A percentile compares a stretch with the other conserved stretches of the same genome.
Evolutionary conservation across 2,329 filamentous ascomycete genomes (phyloP).

Genomic region (Aspergillus chevalieri): DNA sequence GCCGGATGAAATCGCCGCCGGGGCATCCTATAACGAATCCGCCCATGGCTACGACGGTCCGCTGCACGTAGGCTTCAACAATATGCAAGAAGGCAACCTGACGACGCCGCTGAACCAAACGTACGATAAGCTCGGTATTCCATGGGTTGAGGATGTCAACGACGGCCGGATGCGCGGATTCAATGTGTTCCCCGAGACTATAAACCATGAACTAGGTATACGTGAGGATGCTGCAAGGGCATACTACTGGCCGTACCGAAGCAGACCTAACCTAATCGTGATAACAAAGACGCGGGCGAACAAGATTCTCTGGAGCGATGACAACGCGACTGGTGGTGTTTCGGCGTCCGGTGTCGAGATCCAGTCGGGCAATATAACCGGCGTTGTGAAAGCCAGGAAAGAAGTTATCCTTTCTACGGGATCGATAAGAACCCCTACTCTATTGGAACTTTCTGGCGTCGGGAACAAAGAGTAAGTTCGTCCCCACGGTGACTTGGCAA

Average conservation of each 20-base stretch:
- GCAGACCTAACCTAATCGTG: constrained; percentile 40
- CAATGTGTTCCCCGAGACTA: constrained; percentile 37
- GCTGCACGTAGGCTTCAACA: constrained; percentile 23
- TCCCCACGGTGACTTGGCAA: background rate
- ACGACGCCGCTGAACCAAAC: constrained; percentile 32
- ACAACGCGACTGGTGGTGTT: constrained; percentile 8
- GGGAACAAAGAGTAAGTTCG: constrained; percentile 32
- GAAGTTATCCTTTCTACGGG: constrained; percentile 61
- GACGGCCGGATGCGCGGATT: constrained; percentile 40
- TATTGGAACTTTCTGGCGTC: constrained; percentile 58
- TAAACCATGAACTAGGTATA: constrained; percentile 32
- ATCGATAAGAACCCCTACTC: constrained; percentile 49
- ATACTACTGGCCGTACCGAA: constrained; percentile 42
- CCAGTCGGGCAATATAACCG: constrained; percentile 13
- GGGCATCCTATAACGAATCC: constrained; percentile 19
- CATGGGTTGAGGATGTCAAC: constrained; percentile 38
- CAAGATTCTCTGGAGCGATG: constrained; percentile 33
- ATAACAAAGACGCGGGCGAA: constrained; percentile 40
- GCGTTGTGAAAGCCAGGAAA: constrained; percentile 23
- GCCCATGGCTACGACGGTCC: constrained; percentile 23
- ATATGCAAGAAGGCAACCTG: constrained; percentile 17
- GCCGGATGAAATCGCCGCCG: constrained; percentile 12
- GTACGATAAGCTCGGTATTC: constrained; percentile 29
- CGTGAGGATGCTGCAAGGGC: constrained; percentile 45
- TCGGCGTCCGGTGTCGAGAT: constrained; percentile 27